Conservation (phyloP, 495 filamentous ascomycete genomes). For the Podospora conica region DNA sequence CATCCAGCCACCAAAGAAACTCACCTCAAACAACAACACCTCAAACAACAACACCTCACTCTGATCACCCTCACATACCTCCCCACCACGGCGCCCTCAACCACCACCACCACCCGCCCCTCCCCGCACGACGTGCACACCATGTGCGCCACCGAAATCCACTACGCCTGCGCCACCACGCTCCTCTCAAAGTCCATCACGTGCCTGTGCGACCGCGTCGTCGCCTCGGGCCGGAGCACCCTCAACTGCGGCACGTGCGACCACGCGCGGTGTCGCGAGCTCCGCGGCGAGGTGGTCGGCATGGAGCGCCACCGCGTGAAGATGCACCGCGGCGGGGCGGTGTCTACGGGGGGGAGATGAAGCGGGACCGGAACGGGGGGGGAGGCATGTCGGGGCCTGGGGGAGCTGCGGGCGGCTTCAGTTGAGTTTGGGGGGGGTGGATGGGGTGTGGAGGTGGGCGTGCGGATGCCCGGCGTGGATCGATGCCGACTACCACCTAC, state of each 20-base stretch:
- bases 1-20: no score
- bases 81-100: background rate
- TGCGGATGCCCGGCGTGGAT: background rate
- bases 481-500: no score
- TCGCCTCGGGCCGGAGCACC: conserved; percentile 29
- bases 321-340: background rate
- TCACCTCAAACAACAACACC: background rate
- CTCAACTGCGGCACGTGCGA: conserved; percentile 28
- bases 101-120: background rate
- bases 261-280: conserved; percentile 26
- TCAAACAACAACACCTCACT: background rate
- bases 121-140: no score
- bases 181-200: conserved; percentile 27
- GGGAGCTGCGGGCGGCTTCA: background rate
- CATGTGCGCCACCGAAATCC: conserved; percentile 31
- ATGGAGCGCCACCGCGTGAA: background rate
- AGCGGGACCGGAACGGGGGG: no score
- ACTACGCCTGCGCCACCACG: conserved; percentile 28
- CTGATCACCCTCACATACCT: no score
- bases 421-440: background rate
- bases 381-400: no score
- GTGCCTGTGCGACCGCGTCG: conserved; percentile 20
- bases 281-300: conserved; percentile 18
- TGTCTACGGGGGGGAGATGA: background rate
- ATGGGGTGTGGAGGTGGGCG: no score